Evolutionary conservation across 371 early-diverging fungal genomes (phyloP).

Genomic region (Rhizopus stolonifer): DNA sequence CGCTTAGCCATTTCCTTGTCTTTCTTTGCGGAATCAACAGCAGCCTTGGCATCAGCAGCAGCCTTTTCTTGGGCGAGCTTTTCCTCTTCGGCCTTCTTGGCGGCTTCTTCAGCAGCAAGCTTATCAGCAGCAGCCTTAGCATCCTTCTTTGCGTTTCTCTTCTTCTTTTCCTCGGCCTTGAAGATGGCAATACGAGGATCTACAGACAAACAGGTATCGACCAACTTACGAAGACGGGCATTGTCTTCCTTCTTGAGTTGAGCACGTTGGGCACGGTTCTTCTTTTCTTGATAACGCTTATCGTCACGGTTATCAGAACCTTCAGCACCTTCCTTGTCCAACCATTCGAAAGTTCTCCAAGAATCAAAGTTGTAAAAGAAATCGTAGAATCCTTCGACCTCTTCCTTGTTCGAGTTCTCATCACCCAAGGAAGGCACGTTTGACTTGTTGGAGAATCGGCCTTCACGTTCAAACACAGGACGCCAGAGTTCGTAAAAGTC

Average conservation of each 20-base stretch:
- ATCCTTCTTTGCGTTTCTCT: conserved; percentile 86
- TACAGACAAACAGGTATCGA: conserved; percentile 77
- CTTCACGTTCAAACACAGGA: conserved; percentile 89
- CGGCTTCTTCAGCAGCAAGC: conserved; percentile 67
- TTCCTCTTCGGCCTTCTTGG: conserved; percentile 52
- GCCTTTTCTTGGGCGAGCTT: conserved; percentile 52
- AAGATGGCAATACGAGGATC: conserved; percentile 92
- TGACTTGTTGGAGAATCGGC: conserved; percentile 87
- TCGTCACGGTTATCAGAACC: conserved; percentile 89
- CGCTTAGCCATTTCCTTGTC: conserved; percentile 76
- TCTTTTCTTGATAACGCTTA: conserved; percentile 91
- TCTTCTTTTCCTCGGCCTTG: conserved; percentile 88
- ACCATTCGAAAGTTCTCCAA: conserved; percentile 96
- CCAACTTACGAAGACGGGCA: conserved; percentile 82
- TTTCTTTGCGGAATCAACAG: conserved; percentile 67
- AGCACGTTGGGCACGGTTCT: conserved; percentile 93
- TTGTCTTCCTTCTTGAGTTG: conserved; percentile 96
- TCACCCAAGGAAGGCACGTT: conserved; percentile 88
- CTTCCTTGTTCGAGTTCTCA: conserved; percentile 67
- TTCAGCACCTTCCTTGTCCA: conserved; percentile 95
- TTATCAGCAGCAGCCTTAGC: conserved; percentile 80
- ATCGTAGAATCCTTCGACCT: conserved; percentile 94
- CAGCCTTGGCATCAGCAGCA: conserved; percentile 65
- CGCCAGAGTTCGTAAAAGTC: conserved; percentile 90
- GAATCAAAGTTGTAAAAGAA: conserved; percentile 97